Conservation (phyloP, 2,329 filamentous ascomycete genomes). For the Sclerotiophoma versabilis region DNA sequence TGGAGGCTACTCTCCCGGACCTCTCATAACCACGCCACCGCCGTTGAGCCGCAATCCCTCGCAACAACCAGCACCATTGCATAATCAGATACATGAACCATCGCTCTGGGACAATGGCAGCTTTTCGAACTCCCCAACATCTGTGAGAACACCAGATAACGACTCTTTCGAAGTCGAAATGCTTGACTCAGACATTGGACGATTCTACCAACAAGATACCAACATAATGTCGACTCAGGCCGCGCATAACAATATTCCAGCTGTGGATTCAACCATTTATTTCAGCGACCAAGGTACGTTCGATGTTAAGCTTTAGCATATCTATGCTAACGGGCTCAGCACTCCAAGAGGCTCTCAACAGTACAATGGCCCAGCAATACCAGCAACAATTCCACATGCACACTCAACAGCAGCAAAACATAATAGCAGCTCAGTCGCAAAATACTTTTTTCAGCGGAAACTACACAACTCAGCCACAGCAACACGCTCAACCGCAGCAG, state of each 20-base stretch:
- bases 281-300: constrained; percentile 36
- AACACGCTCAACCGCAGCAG: constrained; percentile 25
- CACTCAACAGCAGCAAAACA: constrained; percentile 24
- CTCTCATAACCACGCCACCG: constrained; percentile 43
- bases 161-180: constrained; percentile 44
- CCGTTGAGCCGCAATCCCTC: constrained; percentile 43
- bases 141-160: constrained; percentile 45
- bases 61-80: constrained; percentile 36
- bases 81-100: constrained; percentile 40
- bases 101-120: constrained; percentile 44
- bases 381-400: constrained; percentile 30
- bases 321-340: constrained; percentile 29
- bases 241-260: constrained; percentile 30
- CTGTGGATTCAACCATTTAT: constrained; percentile 32
- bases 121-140: constrained; percentile 45
- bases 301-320: not conserved
- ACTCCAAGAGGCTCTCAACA: constrained; percentile 34
- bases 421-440: constrained; percentile 27
- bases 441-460: constrained; percentile 27
- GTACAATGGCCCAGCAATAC: constrained; percentile 33
- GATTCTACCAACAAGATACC: constrained; percentile 37
- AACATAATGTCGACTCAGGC: constrained; percentile 36
- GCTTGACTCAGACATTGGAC: constrained; percentile 40
- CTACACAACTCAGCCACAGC: constrained; percentile 23
- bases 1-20: constrained; percentile 41